Base-by-base conservation (phyloP, 768 basidiomycete genomes). In the Panellus pusillus region DNA sequence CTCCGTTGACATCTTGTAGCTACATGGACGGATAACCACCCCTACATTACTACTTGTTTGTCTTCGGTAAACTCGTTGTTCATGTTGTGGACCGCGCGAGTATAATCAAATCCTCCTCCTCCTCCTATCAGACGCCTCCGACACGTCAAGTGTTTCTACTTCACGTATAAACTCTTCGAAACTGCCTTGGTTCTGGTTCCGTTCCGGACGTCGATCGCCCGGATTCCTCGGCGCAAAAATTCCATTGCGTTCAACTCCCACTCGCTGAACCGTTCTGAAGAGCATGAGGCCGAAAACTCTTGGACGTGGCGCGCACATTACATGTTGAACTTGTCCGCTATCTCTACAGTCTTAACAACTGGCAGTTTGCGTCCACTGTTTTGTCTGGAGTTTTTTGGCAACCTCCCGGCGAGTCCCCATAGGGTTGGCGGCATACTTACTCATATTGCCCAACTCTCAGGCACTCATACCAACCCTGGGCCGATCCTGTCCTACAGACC, bases 301-400 rank as follows among this genome's bases (percentile, higher is more conserved):
- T 83, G 81, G 82, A 66, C 69, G 28, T 55, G 79, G 66, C 64
- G 32, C 74, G 79, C 18, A 61, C 69, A 6, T 38, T 83, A 11
- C 52, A 68, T 40, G 60, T 78, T 17, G 70, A 73, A 9, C 9
- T 75, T 1, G 20, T 70, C 44, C 75, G 73, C 37, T 66, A 66
- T 47, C 14, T 72, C 44, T 13, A 11, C 9, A 15, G 12, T 54
- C 14, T 46, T 52, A 28, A 13, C 18, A 28, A 47, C 15, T n/a
- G n/a, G n/a, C 52, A 46, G 41, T 42, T 28, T 36, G 6, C 14
- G 27, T 6, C 14, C 7, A 6, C 5, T 17, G 11, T 35, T 24
- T 39, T 24, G 13, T 29, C 28, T 8, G 7, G 13, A 17, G 9
- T 8, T 9, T 9, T 39, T 11, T 35, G 32, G 3, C 14, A 35